Conservation (phyloP, 805 yeast genomes). For the Candida sanyiensis region DNA sequence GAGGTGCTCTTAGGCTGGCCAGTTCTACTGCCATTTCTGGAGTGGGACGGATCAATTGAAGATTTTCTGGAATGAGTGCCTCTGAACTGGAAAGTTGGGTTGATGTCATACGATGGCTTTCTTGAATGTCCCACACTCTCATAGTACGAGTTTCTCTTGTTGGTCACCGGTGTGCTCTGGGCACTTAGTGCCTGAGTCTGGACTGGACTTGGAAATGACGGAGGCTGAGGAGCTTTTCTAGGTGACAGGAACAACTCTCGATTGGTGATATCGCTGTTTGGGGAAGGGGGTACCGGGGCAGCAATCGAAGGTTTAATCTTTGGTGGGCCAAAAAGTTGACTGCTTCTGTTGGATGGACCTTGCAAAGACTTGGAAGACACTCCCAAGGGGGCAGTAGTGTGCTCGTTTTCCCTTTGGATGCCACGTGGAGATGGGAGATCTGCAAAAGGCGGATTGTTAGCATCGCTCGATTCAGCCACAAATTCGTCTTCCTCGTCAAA, state of each 20-base stretch:
- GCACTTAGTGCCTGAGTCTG: constrained; percentile 5
- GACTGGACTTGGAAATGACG: constrained; percentile 41
- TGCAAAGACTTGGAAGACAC: constrained; percentile 17
- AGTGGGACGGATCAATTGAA: not conserved
- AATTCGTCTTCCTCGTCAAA: constrained; percentile 12
- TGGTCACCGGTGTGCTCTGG: constrained; percentile 19
- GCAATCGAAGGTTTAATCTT: constrained; percentile 8
- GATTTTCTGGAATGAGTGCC: constrained; percentile 15
- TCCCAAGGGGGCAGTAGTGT: constrained; percentile 24
- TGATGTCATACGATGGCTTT: constrained; percentile 25
- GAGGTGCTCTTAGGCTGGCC: constrained; percentile 19
- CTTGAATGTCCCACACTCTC: constrained; percentile 23
- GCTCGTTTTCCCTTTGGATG: constrained; percentile 9
- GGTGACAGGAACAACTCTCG: constrained; percentile 51
- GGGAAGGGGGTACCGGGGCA: no score
- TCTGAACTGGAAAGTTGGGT: constrained; percentile 9
- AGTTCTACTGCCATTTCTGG: constrained; percentile 8
- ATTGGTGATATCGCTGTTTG: constrained; percentile 20
- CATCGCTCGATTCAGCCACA: constrained; percentile 8
- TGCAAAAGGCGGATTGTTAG: not conserved
- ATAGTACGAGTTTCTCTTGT: constrained; percentile 24
- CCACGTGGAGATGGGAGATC: constrained; percentile 13
- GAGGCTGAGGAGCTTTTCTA: constrained; percentile 71
- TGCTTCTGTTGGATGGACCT: constrained; percentile 1
- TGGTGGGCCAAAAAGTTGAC: not conserved